Evolutionary conservation across 179 eudicot species (phyloP), one percentile per base, ranked within the genome.

Genomic region (Heliamphora pulchella): DNA sequence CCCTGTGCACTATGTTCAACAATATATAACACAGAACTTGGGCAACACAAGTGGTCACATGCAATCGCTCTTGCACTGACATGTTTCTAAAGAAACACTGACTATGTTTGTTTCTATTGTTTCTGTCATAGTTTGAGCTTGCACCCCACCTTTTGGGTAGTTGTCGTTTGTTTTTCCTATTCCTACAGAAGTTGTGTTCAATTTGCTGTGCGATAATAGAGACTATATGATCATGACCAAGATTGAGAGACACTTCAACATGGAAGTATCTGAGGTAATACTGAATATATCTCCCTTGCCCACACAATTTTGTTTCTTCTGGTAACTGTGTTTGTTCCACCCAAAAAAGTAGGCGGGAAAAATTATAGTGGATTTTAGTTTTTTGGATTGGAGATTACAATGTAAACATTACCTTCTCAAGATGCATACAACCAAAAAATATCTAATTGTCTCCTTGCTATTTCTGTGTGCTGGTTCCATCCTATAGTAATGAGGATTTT

Each of bases 181-280:
- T 80, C 57, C 15, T 80, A 63, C 92, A 93, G 96, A 96, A 43
- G 97, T 92, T 68, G 94, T 88, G 6, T 93, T 91, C 80, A 93
- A 93, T 82, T 85, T 93, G 86, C 77, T 91, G 15, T 85, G 87
- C 82, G 66, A 17, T 77, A 88, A 89, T 47, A 85, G 85, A 48
- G 97, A 91, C 81, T 20, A 53, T 14, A 75, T 81, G 80, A 39
- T 91, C 39, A 93, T 93, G 96, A 86, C 63, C 72, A 91, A 91
- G 88, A 91, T 93, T 55, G 97, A 93, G 86, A 78, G 82, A 53
- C 87, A 90, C 83, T 93, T 93, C 74, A 89, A 89, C 81, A 18
- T 71, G 62, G 82, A 80, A 80, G 81, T 87, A 59, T 61, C 80
- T 13, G 89, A 89, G 97, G 97, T 93, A 87, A 84, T 65, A 4